Percentiles rank a stretch among this genome's conserved stretches.
phyloP scores from a whole-genome alignment of 129 eudicot species.

The Lactuca sativa region DNA sequence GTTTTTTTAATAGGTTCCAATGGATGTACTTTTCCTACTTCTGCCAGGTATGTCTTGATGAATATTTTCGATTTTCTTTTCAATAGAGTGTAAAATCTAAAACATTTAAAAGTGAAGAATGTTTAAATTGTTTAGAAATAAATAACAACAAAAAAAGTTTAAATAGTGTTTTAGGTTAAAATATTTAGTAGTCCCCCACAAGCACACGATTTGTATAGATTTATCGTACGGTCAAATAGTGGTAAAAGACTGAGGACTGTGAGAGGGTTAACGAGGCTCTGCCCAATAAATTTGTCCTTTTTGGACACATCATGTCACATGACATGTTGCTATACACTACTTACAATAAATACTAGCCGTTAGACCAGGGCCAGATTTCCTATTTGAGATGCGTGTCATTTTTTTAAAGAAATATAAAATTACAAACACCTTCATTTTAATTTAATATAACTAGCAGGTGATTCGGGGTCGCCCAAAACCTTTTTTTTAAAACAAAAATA shows the following conservation, averaged over 20 bases:
- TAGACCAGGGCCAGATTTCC: slow-evolving; percentile 8
- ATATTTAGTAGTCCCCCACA: slow-evolving; percentile 12
- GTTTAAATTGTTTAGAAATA: neutral
- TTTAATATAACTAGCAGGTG: no score
- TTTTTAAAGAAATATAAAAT: neutral
- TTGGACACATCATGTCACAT: slow-evolving; percentile 18
- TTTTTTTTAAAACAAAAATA: no score
- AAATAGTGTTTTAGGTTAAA: neutral
- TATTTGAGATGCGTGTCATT: slow-evolving; percentile 14
- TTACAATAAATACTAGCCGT: slow-evolving; percentile 9
- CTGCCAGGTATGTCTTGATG: slow-evolving; percentile 54
- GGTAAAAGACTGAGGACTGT: neutral
- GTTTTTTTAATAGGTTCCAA: slow-evolving; percentile 42
- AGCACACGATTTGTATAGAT: slow-evolving; percentile 14
- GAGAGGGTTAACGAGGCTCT: slow-evolving; percentile 26
- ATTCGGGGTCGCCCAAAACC: no score
- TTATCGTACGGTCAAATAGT: slow-evolving; percentile 23
- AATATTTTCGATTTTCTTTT: neutral
- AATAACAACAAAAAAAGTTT: neutral
- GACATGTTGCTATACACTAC: neutral
- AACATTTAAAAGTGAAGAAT: neutral
- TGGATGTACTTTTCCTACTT: slow-evolving; percentile 68
- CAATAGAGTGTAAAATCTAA: neutral
- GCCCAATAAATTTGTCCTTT: slow-evolving; percentile 39
- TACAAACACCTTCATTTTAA: no score